These are phyloP conservation scores for Ephemerocybe angulata DNA, from an alignment of 768 basidiomycete genomes.

Conservation along the genomic window DNA sequence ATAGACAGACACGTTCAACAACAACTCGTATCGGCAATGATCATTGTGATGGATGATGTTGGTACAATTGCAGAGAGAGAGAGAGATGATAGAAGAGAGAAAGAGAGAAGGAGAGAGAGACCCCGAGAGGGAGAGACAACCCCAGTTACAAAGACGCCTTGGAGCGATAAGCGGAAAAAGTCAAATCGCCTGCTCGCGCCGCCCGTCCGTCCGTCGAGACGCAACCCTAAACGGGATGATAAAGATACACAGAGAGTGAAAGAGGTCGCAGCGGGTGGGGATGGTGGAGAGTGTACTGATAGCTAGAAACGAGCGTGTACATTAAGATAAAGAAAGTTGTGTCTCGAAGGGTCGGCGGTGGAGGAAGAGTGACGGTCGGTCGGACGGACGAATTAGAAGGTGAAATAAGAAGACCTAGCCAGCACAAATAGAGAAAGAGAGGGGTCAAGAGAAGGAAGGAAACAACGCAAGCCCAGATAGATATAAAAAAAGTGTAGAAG, in stretches of 20 bases:
- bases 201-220: too few species aligned
- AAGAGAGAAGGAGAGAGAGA: constrained; percentile 8
- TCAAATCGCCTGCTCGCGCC: constrained; percentile 8
- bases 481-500: not conserved
- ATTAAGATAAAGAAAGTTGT: not conserved
- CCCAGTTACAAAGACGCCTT: too few species aligned
- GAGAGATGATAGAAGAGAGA: constrained; percentile 3
- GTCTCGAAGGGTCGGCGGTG: too few species aligned
- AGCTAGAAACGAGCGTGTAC: constrained; percentile 3
- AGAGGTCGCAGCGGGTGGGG: constrained; percentile 8
- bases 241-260: constrained; percentile 3
- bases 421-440: not conserved
- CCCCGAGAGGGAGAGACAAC: too few species aligned
- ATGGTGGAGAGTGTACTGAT: not conserved
- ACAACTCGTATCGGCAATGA: not conserved
- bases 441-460: not conserved
- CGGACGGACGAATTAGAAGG: not conserved
- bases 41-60: not conserved
- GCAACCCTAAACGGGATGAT: constrained; percentile 1
- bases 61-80: not conserved
- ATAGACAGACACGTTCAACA: not conserved
- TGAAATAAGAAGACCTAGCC: not conserved
- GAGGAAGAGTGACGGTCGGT: too few species aligned
- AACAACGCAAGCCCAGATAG: constrained; percentile 5
- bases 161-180: too few species aligned